Percentiles rank a stretch among this genome's conserved stretches.
phyloP scores from a whole-genome alignment of 345 rosid species.

The Psidium friedrichsthalianum region DNA sequence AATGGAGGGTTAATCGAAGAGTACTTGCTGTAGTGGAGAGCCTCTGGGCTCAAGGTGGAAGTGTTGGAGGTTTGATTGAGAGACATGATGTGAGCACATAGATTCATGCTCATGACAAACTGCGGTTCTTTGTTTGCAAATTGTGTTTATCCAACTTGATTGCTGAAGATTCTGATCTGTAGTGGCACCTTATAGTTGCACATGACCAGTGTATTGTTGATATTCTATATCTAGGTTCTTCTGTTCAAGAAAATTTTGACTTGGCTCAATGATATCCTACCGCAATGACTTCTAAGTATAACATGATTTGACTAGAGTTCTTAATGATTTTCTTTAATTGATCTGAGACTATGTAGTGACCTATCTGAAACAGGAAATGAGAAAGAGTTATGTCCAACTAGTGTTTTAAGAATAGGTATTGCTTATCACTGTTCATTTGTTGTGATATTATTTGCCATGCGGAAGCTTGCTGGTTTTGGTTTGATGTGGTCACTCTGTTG shows the following conservation, averaged over 20 bases:
- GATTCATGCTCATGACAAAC: not conserved
- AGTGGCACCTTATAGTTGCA: not conserved
- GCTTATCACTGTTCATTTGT: not conserved
- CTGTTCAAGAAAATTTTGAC: not conserved
- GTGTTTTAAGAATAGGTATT: not conserved
- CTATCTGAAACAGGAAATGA: not conserved
- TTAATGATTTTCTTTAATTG: not conserved
- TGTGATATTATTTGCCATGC: not conserved
- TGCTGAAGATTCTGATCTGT: not conserved
- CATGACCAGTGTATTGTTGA: not conserved
- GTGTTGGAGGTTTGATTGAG: constrained; percentile 76
- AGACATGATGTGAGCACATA: constrained; percentile 64
- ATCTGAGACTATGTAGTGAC: not conserved
- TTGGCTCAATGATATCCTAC: not conserved
- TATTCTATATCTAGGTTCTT: not conserved
- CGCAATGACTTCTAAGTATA: not conserved
- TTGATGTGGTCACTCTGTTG: not conserved
- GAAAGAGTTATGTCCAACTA: not conserved
- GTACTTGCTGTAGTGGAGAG: constrained; percentile 69
- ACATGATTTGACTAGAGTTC: not conserved
- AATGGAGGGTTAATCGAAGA: constrained; percentile 83
- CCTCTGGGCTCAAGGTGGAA: constrained; percentile 89
- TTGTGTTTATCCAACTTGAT: not conserved
- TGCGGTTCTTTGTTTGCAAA: not conserved
- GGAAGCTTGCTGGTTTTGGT: not conserved